Evolutionary conservation across 164 flowering plant genomes (phyloP).

Genomic region (Umbilicus rupestris): DNA sequence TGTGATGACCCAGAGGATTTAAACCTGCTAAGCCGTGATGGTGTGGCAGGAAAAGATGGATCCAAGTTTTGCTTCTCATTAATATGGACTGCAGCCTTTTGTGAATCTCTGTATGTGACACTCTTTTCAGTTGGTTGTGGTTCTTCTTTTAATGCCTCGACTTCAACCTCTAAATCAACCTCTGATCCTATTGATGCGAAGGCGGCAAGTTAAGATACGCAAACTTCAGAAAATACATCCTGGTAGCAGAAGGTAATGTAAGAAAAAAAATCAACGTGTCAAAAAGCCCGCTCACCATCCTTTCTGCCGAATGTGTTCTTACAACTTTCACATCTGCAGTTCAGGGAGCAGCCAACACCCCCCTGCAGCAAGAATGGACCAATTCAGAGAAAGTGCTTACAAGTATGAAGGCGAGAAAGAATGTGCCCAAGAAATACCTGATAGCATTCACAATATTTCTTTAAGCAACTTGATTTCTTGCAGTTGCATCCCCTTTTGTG

Average conservation of each 20-base stretch:
- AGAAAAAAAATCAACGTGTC: neutral
- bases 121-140: slow-evolving; percentile 32
- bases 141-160: slow-evolving; percentile 39
- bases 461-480: slow-evolving; percentile 90
- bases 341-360: slow-evolving; percentile 92
- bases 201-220: slow-evolving; percentile 19
- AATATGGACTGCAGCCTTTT: slow-evolving; percentile 24
- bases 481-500: slow-evolving; percentile 99
- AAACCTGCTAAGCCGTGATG: slow-evolving; percentile 40
- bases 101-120: slow-evolving; percentile 19
- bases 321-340: slow-evolving; percentile 96
- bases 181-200: slow-evolving; percentile 30
- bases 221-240: neutral
- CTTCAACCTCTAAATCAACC: slow-evolving; percentile 18
- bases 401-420: neutral
- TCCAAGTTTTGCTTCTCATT: slow-evolving; percentile 34
- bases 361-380: slow-evolving; percentile 37
- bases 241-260: neutral
- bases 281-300: slow-evolving; percentile 6
- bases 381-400: neutral
- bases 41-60: slow-evolving; percentile 2
- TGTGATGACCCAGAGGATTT: slow-evolving; percentile 30
- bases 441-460: slow-evolving; percentile 98
- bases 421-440: slow-evolving; percentile 42
- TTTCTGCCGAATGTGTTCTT: slow-evolving; percentile 66